Percentiles rank a stretch among this genome's conserved stretches.
Evolutionary conservation across 768 basidiomycete species (phyloP).

Genomic region (Pluteus cervinus): DNA sequence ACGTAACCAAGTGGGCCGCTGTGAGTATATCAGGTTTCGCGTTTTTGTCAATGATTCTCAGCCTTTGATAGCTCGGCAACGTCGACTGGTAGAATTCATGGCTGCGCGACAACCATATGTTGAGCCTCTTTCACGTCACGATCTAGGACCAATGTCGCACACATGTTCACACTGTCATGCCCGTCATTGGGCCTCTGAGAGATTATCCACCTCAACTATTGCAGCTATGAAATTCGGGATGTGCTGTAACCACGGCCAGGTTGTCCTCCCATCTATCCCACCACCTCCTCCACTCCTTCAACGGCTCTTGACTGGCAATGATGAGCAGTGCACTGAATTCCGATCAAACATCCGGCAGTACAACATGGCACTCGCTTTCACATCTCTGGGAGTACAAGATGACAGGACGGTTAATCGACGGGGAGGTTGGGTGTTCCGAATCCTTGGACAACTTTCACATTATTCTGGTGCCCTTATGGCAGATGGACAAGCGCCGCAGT

Average conservation of each 20-base stretch:
- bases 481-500: not conserved
- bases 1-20: no score
- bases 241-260: conserved; percentile 31
- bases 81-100: no score
- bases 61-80: no score
- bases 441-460: conserved; percentile 1
- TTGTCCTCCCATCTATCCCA: conserved; percentile 21
- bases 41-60: no score
- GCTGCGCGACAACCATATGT: no score
- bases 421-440: conserved; percentile 1
- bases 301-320: conserved; percentile 7
- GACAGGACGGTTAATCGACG: conserved; percentile 19
- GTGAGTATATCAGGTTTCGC: no score
- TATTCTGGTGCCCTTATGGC: conserved; percentile 1
- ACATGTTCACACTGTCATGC: conserved; percentile 25
- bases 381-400: conserved; percentile 27
- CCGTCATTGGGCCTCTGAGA: conserved; percentile 29
- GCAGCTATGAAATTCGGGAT: conserved; percentile 19
- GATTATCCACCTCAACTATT: conserved; percentile 8
- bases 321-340: conserved; percentile 15
- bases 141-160: conserved; percentile 30
- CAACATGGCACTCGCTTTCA: conserved; percentile 34
- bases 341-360: conserved; percentile 28
- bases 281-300: conserved; percentile 17
- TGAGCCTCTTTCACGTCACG: conserved; percentile 15